Evolutionary conservation across 345 rosid genomes (phyloP), one percentile per base, ranked within the genome.

Genomic region (Rhodamnia argentea): DNA sequence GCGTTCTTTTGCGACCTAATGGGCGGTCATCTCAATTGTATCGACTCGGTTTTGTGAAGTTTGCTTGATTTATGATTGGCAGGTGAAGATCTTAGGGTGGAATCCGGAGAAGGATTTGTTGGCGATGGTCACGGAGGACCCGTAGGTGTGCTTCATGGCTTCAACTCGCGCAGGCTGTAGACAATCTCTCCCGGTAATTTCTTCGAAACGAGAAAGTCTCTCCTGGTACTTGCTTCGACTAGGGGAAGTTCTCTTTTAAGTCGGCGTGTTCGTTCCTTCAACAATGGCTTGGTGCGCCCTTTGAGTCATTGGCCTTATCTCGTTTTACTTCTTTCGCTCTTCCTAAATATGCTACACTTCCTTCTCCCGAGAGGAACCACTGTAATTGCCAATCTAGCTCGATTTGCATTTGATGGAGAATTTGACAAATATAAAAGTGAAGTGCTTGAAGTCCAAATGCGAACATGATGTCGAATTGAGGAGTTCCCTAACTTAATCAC

Each of bases 51-150:
- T 59, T 58, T 58, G 2, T 58, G 15, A 58, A 26, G 64, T 58
- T 59, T 59, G 32, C 70, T 59, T 0, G 16, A 59, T 59, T 59
- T 59, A 15, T 37, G 8, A 59, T 2, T 59, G 64, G 64, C 0
- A 59, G 4, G 64, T 59, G 64, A 59, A 59, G 64, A 26, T 0
- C 7, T 5, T 0, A 14, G 64, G 11, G 32, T 5, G 62, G 3
- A 58, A 24, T 58, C 14, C 3, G 0, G 0, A 58, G 62, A 58
- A 57, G 62, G 0, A 1, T 24, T 59, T 27, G 64, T 8, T 0
- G 0, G 7, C 2, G 0, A 12, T 59, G 64, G 64, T 59, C 16
- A 11, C 0, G 2, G 6, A 26, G 29, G 62, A 58, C 62, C 23
- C 3, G 0, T 11, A 58, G 62, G 62, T 5, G 27, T 26, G 62